Evolutionary conservation across 352 stramenopile genomes (phyloP), one percentile per base, ranked within the genome.

Genomic region (Pythium aquatile): DNA sequence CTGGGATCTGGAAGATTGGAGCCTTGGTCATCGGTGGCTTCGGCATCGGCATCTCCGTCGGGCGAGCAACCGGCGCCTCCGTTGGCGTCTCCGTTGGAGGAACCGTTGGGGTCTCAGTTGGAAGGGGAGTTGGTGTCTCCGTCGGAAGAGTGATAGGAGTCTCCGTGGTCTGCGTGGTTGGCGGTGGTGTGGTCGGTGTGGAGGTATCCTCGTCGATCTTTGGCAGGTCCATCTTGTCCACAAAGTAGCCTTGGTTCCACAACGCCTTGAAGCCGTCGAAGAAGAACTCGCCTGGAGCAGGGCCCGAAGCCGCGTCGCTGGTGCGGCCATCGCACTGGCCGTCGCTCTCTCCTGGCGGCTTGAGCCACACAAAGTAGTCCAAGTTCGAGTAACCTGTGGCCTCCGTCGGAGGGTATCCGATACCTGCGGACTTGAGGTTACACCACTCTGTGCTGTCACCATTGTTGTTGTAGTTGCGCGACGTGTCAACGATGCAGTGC

Each of bases 181-280:
- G 56, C 17, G 44, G 42, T 13, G 56, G 56, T 14, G 56, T 55
- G 9, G 28, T 17, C 2, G 35, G 35, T 7, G 35, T 16, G 35
- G 14, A 28, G 17, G 13, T 16, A 17, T 5, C 30, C 28, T 54
- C 42, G n/a, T 44, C 56, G 30, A 62, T 62, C 56, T 62, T 55
- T 9, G 56, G 42, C 56, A 62, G 35, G 5, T 44, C 28, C 42
- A 62, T 44, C 28, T 52, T 37, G 17, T 68, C 69, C 32, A 90
- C 81, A 55, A 88, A 89, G 69, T 85, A 89, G 3, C 83, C 83
- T 62, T 90, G 75, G 65, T 92, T 78, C 80, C 81, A 92, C n/a
- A 92, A 68, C 24, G 63, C 8, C 51, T 69, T 61, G 54, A 92
- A 90, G 24, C 64, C 67, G 2, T 87, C 70, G 13, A 67, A 47